Base-by-base conservation (phyloP, 495 filamentous ascomycete species). In the Articulospora tetracladia region DNA sequence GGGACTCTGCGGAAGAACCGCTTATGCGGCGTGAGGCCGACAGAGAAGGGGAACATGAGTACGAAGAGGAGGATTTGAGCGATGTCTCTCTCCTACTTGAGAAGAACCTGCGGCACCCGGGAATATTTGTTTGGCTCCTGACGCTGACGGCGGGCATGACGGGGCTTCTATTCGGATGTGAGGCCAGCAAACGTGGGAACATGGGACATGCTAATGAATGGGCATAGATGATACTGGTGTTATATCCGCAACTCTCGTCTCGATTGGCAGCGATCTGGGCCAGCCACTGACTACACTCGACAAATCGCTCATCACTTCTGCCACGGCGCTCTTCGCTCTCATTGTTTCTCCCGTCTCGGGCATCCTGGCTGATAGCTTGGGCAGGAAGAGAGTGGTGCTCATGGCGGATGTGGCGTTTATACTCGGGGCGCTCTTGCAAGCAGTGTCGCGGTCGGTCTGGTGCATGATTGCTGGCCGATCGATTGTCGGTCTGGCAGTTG, bases 111-210 rank as follows among this genome's bases (percentile, higher is more conserved):
- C 25, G 41, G 25, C 47, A 65, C 17, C 67, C 67, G 1, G 67
- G 67, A 4, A 30, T 75, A 30, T 83, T 80, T 49, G 75, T 95
- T 58, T 94, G 90, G 88, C 72, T 84, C 1, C 75, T 96, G 15
- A 92, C 92, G 1, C 76, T 92, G 53, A 85, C 87, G 23, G 91
- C 92, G 10, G 91, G 90, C 3, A 89, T 97, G 28, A 91, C 87
- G 60, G 92, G 92, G 4, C 77, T 97, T 15, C 72, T 97, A 1
- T 97, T 97, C 73, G 92, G 92, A 60, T 97, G 93, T 81, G 79
- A 81, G 89, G 86, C 28, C 69, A 22, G 57, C 8, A 25, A 19
- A 3, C n/a, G 48, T 17, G 17, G 53, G 30, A 19, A 61, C 30
- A 24, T n/a, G 12, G 17, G 48, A 49, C 3, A 19, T 46, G 19